These are phyloP conservation scores for Chaetothyriales sp. DNA, from an alignment of 2,329 filamentous ascomycete genomes.

Conservation along the genomic window DNA sequence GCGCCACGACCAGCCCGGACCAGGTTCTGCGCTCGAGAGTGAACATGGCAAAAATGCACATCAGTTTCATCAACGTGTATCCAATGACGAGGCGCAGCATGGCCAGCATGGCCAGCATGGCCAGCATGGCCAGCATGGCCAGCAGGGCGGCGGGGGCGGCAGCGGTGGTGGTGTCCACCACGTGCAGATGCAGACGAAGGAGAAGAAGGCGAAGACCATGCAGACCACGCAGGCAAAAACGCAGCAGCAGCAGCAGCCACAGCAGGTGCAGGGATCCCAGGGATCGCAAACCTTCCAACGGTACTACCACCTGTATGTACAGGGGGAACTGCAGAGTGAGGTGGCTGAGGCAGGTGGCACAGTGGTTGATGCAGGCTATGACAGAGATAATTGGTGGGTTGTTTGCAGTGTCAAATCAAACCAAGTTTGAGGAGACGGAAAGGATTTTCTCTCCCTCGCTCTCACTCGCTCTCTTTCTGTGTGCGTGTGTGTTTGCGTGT, in stretches of 20 bases:
- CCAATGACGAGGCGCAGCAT: background rate
- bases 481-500: no score
- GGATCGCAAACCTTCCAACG: slow-evolving; percentile 52
- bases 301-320: slow-evolving; percentile 85
- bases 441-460: no score
- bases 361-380: slow-evolving; percentile 71
- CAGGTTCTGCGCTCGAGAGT: background rate
- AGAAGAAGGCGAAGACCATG: no score
- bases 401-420: slow-evolving; percentile 3
- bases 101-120: background rate
- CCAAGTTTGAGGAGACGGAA: no score
- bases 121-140: background rate
- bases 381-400: slow-evolving; percentile 96
- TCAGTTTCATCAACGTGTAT: background rate
- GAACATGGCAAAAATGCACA: background rate
- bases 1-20: background rate
- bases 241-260: background rate
- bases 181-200: background rate
- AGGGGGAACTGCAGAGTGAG: slow-evolving; percentile 75
- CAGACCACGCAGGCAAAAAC: no score
- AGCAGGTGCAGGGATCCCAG: background rate
- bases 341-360: slow-evolving; percentile 57
- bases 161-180: no score
- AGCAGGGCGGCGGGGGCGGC: no score
- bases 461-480: no score